Conservation (phyloP, 2,329 filamentous ascomycete species). For the Ophiostoma ulmi region DNA sequence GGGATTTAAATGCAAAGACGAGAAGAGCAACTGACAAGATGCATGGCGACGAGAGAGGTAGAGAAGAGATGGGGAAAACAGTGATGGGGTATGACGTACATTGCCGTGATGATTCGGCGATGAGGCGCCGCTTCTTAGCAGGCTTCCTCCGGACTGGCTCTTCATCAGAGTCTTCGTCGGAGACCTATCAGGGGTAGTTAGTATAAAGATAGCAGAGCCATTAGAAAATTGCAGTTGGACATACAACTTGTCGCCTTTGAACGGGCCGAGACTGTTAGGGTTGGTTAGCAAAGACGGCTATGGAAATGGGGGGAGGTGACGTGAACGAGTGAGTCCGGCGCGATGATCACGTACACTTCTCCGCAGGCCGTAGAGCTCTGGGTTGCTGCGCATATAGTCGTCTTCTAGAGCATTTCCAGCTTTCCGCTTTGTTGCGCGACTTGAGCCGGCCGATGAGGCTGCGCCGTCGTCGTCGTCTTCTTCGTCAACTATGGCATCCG, state of each 20-base stretch:
- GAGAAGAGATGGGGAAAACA: background rate
- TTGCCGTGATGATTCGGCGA: conserved; percentile 25
- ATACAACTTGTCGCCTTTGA: conserved; percentile 54
- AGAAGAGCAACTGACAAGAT: background rate
- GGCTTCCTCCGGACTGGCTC: conserved; percentile 53
- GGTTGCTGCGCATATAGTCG: conserved; percentile 82
- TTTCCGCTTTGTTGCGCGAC: conserved; percentile 68
- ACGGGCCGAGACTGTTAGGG: conserved; percentile 49
- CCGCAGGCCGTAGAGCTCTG: conserved; percentile 88
- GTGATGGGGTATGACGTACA: conserved; percentile 22
- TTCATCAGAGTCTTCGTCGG: conserved; percentile 48
- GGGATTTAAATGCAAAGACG: background rate
- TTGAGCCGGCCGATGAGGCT: conserved; percentile 62
- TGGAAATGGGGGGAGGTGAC: background rate
- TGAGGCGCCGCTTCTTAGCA: conserved; percentile 60
- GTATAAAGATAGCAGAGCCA: background rate
- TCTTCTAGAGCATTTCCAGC: conserved; percentile 60
- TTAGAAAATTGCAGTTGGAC: conserved; percentile 29
- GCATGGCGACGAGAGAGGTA: background rate
- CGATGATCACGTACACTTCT: conserved; percentile 65
- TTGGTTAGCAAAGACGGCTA: conserved; percentile 33
- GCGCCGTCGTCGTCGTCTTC: conserved; percentile 55
- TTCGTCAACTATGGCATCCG: conserved; percentile 66
- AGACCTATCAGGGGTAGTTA: conserved; percentile 22
- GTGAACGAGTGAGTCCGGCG: background rate